Conservation (phyloP, 345 rosid genomes). For the Acer yangbiense region DNA sequence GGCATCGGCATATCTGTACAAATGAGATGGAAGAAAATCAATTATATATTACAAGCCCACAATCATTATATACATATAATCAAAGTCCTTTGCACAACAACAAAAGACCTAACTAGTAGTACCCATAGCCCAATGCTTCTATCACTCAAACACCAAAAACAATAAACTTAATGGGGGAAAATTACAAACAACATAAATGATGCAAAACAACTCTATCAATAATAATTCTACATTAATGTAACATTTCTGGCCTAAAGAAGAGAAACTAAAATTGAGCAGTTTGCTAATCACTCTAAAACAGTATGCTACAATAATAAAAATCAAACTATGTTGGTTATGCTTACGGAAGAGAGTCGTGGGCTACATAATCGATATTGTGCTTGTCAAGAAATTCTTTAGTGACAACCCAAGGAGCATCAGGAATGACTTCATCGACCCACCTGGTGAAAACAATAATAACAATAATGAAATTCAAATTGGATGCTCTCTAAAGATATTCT, state of each 20-base stretch:
- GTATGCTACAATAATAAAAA: not conserved
- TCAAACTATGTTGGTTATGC: slow-evolving; percentile 12
- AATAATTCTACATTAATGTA: too few species aligned
- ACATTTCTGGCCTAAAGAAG: not conserved
- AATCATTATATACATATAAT: not conserved
- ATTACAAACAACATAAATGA: too few species aligned
- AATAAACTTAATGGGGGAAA: too few species aligned
- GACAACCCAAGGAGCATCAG: slow-evolving; percentile 93
- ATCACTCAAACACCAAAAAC: not conserved
- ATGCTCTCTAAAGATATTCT: too few species aligned
- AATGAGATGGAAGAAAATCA: slow-evolving; percentile 2
- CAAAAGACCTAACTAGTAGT: too few species aligned
- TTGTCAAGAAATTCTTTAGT: slow-evolving; percentile 84
- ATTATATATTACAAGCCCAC: not conserved
- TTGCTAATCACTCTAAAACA: not conserved
- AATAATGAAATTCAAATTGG: not conserved
- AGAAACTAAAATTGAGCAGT: not conserved
- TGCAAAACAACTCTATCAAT: too few species aligned
- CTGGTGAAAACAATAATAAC: slow-evolving; percentile 31
- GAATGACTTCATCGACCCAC: slow-evolving; percentile 97
- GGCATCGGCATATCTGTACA: slow-evolving; percentile 80
- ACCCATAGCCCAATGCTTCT: not conserved
- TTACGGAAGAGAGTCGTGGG: slow-evolving; percentile 96
- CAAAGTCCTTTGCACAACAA: too few species aligned
- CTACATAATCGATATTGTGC: slow-evolving; percentile 73